Base-by-base conservation (phyloP, 2,329 filamentous ascomycete genomes). In the Pleoardoris graminearum region DNA sequence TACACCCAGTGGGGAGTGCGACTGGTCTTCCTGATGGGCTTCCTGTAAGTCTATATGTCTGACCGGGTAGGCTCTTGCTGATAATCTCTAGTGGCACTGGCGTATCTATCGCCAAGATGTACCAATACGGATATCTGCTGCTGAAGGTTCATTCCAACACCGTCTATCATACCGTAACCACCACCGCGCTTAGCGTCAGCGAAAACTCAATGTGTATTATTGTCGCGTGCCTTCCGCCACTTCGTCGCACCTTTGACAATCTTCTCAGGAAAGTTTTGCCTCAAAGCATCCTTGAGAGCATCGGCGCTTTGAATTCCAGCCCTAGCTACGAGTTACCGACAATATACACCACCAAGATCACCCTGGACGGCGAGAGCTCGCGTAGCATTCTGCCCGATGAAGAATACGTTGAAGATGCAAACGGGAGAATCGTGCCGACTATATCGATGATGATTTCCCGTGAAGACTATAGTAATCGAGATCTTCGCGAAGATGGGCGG, bases 131-230 rank as follows among this genome's bases (percentile, higher is more conserved):
- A 22, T 21, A 50, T 27, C 23, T 41, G 11, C 3, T 33, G 41
- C 30, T 35, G 12, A 16, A 45, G 16, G 11, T 35, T n/a, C 38
- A 37, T 47, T 35, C 29, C 29, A 32, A 39, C 21, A 22, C 35
- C 17, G n/a, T 48, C 14, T 38, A 48, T 33, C 29, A 43, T 19
- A 22, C 50, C 37, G 44, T 51, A 12, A 48, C 30, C 23, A 35
- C 46, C 6, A 50, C 36, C 17, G 32, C 39, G 8, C 33, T 44
- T 23, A 39, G 36, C 21, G 29, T 30, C 14, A 23, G 36, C 29
- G 41, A 56, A 41, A 37, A 43, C n/a, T 46, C 38, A 14, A 38
- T 50, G 16, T 42, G 49, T 10, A 51, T 55, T 19, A 37, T 55
- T 35, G 41, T 50, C 12, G 37, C 53, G 4, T 52, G 44, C 17